phyloP scores from a whole-genome alignment of 768 basidiomycete genomes.

The Filobasidium floriforme region DNA sequence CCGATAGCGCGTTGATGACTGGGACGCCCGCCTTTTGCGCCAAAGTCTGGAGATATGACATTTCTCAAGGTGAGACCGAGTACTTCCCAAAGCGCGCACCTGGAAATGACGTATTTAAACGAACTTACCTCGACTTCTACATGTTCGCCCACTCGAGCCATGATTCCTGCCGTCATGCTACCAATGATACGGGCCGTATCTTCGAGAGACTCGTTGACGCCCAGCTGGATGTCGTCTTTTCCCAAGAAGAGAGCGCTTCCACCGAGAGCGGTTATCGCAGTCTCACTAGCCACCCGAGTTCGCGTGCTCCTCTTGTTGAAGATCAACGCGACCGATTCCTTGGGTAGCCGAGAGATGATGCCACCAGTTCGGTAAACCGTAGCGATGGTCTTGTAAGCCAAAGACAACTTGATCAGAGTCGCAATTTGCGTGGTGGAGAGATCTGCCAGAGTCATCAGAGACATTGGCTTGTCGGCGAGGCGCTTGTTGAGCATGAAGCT shows the following conservation, averaged over 20 bases:
- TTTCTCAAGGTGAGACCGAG: neutral
- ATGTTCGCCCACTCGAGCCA: conserved; percentile 90
- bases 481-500: neutral
- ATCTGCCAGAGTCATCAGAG: conserved; percentile 84
- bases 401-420: conserved; percentile 59
- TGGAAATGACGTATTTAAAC: neutral
- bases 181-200: conserved; percentile 84
- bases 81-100: neutral
- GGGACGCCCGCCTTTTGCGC: conserved; percentile 85
- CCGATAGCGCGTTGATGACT: conserved; percentile 90
- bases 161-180: conserved; percentile 93
- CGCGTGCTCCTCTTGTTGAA: conserved; percentile 92
- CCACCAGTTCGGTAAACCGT: conserved; percentile 14
- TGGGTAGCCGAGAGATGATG: conserved; percentile 35
- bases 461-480: conserved; percentile 34
- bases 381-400: conserved; percentile 44
- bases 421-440: conserved; percentile 67
- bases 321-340: conserved; percentile 77
- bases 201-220: conserved; percentile 79
- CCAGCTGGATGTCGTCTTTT: conserved; percentile 82
- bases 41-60: conserved; percentile 59
- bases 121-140: conserved; percentile 74
- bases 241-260: conserved; percentile 87
- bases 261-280: conserved; percentile 66
- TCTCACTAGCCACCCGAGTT: conserved; percentile 82